Conservation (phyloP, 2,329 filamentous ascomycete species). For the Aspergillus neotritici region DNA sequence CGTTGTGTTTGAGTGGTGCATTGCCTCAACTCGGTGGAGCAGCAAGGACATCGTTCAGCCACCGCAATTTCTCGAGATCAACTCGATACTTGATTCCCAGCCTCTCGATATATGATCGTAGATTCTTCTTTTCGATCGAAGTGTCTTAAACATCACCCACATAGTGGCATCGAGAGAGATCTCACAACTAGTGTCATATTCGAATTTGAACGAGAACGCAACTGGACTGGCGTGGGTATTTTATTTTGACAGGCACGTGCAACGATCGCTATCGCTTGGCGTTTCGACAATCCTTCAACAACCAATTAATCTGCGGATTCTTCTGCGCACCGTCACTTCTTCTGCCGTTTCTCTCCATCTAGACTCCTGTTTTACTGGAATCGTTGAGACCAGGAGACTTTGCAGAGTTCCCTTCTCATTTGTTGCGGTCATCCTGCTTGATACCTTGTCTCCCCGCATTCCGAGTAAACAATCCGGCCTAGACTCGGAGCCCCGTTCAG, state of each 20-base stretch:
- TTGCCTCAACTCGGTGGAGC: slow-evolving; percentile 17
- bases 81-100: slow-evolving; percentile 8
- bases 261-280: slow-evolving; percentile 16
- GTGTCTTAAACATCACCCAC: too few species aligned
- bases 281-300: slow-evolving; percentile 2
- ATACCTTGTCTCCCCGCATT: background rate
- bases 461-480: too few species aligned
- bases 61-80: slow-evolving; percentile 25
- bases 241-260: slow-evolving; percentile 13
- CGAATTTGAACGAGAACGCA: too few species aligned
- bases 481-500: too few species aligned
- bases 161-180: too few species aligned
- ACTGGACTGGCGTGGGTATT: too few species aligned
- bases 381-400: too few species aligned
- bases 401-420: too few species aligned
- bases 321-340: too few species aligned
- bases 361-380: too few species aligned
- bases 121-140: background rate
- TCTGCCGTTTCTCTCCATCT: background rate
- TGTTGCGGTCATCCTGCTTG: slow-evolving; percentile 1
- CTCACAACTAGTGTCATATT: too few species aligned
- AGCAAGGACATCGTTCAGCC: slow-evolving; percentile 25
- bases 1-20: background rate
- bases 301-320: too few species aligned
- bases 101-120: slow-evolving; percentile 16